A percentile compares a stretch with the other conserved stretches of the same genome.
Conservation (phyloP, 2,329 filamentous ascomycete genomes). For the Fusarium devonianum region DNA sequence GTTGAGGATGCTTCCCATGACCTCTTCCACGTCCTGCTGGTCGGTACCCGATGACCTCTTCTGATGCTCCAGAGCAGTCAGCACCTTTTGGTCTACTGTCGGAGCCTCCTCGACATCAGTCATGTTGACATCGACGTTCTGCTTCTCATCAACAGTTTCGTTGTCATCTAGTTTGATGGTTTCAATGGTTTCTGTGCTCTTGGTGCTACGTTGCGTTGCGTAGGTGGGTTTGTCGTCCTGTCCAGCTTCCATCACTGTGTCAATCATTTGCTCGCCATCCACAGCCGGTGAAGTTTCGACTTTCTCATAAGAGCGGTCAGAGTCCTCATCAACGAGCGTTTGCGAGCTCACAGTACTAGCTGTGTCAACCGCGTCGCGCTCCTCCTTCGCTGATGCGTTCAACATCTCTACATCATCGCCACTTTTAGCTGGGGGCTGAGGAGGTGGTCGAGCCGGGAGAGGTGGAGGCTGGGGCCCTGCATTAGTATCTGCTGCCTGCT, state of each 20-base stretch:
- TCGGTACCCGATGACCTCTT: slow-evolving; percentile 61
- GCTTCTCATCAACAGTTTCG: neutral
- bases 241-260: slow-evolving; percentile 36
- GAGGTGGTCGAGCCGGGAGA: slow-evolving; percentile 57
- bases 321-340: slow-evolving; percentile 57
- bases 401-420: slow-evolving; percentile 47
- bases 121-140: slow-evolving; percentile 41
- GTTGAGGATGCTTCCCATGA: slow-evolving; percentile 90
- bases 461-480: slow-evolving; percentile 52
- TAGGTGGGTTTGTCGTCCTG: slow-evolving; percentile 24
- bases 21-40: slow-evolving; percentile 96
- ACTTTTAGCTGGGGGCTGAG: slow-evolving; percentile 45
- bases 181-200: slow-evolving; percentile 1
- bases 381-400: slow-evolving; percentile 44
- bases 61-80: slow-evolving; percentile 54
- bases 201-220: slow-evolving; percentile 1
- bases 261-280: slow-evolving; percentile 35
- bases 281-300: slow-evolving; percentile 35
- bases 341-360: slow-evolving; percentile 59
- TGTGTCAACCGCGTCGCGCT: slow-evolving; percentile 47
- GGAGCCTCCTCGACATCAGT: slow-evolving; percentile 43
- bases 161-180: slow-evolving; percentile 11
- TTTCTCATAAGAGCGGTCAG: slow-evolving; percentile 48
- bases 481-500: slow-evolving; percentile 38
- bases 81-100: slow-evolving; percentile 56